Evolutionary conservation across 257 asterid genomes (phyloP).

Genomic region (Scutellaria baicalensis): DNA sequence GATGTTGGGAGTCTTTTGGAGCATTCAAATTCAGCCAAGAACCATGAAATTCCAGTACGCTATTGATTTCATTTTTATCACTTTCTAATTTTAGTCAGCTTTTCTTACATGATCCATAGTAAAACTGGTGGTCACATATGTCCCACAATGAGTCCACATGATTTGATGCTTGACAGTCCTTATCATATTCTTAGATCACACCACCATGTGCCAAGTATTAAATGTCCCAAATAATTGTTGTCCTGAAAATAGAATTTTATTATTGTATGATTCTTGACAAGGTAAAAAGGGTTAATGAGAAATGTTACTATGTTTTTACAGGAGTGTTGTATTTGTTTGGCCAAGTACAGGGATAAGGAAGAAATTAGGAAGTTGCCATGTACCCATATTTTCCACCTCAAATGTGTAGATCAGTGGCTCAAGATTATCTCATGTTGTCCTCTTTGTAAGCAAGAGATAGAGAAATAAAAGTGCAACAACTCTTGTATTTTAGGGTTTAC

Average conservation of each 20-base stretch:
- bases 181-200: background rate
- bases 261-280: background rate
- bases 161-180: background rate
- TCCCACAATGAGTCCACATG: background rate
- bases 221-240: background rate
- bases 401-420: slow-evolving; percentile 97
- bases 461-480: background rate
- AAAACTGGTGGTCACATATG: background rate
- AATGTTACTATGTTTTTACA: slow-evolving; percentile 18
- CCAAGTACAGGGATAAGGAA: slow-evolving; percentile 72
- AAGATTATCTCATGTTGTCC: slow-evolving; percentile 75
- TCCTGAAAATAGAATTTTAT: background rate
- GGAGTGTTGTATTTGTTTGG: slow-evolving; percentile 94
- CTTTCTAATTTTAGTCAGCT: background rate
- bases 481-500: background rate
- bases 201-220: background rate
- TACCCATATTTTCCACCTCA: slow-evolving; percentile 68
- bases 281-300: background rate
- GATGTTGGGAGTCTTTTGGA: slow-evolving; percentile 25
- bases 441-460: slow-evolving; percentile 33
- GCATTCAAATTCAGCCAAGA: slow-evolving; percentile 24
- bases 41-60: slow-evolving; percentile 49
- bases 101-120: background rate
- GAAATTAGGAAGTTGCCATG: slow-evolving; percentile 84
- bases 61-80: too few species aligned